Conservation (phyloP, 2,329 filamentous ascomycete species). For the Cladosporium cucumerinum region DNA sequence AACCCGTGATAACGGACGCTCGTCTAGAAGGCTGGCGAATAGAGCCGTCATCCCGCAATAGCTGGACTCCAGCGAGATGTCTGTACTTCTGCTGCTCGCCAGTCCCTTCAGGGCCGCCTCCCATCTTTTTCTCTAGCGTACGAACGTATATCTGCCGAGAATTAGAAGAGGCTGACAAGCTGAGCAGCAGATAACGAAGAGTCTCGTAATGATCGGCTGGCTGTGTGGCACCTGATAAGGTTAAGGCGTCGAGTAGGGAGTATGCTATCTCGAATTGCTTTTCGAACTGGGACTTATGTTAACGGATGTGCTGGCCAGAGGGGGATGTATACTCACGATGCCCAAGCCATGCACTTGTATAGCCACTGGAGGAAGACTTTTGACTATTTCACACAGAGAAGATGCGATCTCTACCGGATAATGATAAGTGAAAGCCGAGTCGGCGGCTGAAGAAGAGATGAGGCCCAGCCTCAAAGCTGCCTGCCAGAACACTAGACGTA, state of each 20-base stretch:
- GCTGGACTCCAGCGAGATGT: conserved; percentile 18
- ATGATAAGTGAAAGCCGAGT: conserved; percentile 19
- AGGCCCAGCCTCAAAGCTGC: conserved; percentile 19
- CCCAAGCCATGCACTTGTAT: conserved; percentile 19
- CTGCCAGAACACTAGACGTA: conserved; percentile 23
- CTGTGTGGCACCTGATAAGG: conserved; percentile 13
- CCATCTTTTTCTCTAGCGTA: conserved; percentile 22
- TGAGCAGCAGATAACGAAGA: conserved; percentile 18
- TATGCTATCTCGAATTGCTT: conserved; percentile 24
- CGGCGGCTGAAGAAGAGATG: conserved; percentile 17
- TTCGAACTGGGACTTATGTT: conserved; percentile 16
- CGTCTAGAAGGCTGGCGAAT: conserved; percentile 14
- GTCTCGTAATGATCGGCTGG: conserved; percentile 18
- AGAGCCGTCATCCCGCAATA: conserved; percentile 16
- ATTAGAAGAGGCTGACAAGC: conserved; percentile 18
- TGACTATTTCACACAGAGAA: conserved; percentile 19
- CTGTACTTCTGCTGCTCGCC: conserved; percentile 18
- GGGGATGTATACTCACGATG: neutral
- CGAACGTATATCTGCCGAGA: conserved; percentile 22
- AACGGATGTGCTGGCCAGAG: neutral
- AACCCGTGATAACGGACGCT: conserved; percentile 2
- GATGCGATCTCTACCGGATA: conserved; percentile 21
- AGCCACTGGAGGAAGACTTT: conserved; percentile 19
- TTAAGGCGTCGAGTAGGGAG: conserved; percentile 20
- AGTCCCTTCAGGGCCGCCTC: conserved; percentile 8